phyloP scores from a whole-genome alignment of 2,329 filamentous ascomycete genomes.

The Colletotrichum phormii region DNA sequence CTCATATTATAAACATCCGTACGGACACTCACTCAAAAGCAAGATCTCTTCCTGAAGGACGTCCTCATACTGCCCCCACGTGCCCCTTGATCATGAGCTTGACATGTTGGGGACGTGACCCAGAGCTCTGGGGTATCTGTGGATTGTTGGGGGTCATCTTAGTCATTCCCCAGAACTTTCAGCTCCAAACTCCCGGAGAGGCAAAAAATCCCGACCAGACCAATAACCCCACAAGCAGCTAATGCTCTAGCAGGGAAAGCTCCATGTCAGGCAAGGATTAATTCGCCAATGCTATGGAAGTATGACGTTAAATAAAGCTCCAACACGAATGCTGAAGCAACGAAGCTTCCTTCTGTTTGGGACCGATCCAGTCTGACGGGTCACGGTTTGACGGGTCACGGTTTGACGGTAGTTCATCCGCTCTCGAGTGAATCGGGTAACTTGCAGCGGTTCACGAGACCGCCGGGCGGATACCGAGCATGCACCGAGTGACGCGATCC shows the following conservation, averaged over 20 bases:
- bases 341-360: not conserved
- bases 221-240: not conserved
- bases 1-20: no score
- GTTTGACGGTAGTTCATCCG: not conserved
- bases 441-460: not conserved
- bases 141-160: not conserved
- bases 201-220: not conserved
- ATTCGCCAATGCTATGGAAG: not conserved
- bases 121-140: not conserved
- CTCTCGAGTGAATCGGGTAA: not conserved
- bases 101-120: slow-evolving; percentile 76
- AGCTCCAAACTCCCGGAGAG: not conserved
- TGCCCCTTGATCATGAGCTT: slow-evolving; percentile 80
- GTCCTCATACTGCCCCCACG: slow-evolving; percentile 79
- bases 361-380: not conserved
- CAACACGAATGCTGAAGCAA: not conserved
- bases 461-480: not conserved
- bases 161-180: not conserved
- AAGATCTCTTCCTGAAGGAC: slow-evolving; percentile 80
- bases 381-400: not conserved
- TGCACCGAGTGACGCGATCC: slow-evolving; percentile 1
- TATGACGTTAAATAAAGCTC: not conserved
- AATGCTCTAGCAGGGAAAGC: not conserved
- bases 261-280: not conserved
- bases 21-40: slow-evolving; percentile 60